Evolutionary conservation across 1,284 basidiomycete genomes (phyloP).

Genomic region (Meira miltonrushii): DNA sequence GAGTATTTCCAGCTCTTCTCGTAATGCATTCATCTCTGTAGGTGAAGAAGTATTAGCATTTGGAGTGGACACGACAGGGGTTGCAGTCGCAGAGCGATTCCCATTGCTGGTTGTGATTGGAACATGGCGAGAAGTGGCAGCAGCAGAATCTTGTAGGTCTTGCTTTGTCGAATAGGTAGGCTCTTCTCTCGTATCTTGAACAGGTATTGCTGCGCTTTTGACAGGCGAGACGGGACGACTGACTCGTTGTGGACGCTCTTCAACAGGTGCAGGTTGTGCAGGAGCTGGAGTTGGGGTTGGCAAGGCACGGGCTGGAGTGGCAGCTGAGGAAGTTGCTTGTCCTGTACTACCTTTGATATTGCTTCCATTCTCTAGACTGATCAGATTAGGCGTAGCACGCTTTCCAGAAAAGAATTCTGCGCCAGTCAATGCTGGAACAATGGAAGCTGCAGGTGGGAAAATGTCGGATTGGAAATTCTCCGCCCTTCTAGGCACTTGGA

Average conservation of each 20-base stretch:
- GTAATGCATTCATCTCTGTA: not conserved
- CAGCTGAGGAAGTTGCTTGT: not conserved
- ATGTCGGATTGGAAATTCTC: constrained; percentile 90
- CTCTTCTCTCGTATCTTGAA: constrained; percentile 4
- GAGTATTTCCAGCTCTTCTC: constrained; percentile 3
- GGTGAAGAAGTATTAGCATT: not conserved
- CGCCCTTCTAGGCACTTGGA: constrained; percentile 86
- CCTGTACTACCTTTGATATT: constrained; percentile 4
- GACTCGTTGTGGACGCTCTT: not conserved
- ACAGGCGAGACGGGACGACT: not conserved
- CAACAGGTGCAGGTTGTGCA: constrained; percentile 15
- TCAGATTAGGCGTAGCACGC: constrained; percentile 60
- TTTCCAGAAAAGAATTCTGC: constrained; percentile 75
- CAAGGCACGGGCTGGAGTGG: not conserved
- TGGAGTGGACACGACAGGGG: not conserved
- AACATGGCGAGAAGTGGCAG: not conserved
- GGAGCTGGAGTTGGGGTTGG: constrained; percentile 13
- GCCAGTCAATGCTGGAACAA: constrained; percentile 72
- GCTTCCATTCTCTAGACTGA: constrained; percentile 56
- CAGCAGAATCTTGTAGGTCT: not conserved
- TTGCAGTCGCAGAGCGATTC: not conserved
- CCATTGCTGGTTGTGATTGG: not conserved
- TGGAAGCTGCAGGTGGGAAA: constrained; percentile 80
- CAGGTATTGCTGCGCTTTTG: not conserved
- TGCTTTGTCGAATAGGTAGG: not conserved